Base-by-base conservation (phyloP, 805 yeast species). In the Candida fluviatilis region DNA sequence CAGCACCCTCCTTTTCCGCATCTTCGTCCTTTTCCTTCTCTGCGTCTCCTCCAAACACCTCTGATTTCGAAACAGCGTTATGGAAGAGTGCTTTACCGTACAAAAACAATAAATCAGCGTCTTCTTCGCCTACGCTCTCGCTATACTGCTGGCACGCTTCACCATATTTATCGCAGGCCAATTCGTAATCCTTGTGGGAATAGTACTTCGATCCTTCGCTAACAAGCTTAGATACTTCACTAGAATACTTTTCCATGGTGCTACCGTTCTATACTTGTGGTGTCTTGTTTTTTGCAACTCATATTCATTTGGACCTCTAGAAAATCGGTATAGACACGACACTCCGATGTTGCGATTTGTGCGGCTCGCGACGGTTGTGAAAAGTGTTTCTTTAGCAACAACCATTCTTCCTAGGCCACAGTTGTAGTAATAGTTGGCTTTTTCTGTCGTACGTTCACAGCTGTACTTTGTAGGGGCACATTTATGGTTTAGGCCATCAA, bases 1-100 rank as follows among this genome's bases (percentile, higher is more conserved):
- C 56, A 46, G 49, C 60, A 4, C 41, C 45, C 18, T 46, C 42
- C 21, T 42, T 36, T n/a, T 50, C 57, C 7, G 49, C 50, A 25
- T 8, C 19, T 13, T 6, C 19, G n/a, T 23, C 25, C 15, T 51
- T 52, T 4, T 51, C 52, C 5, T 42, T 33, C 37, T 45, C 42
- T 31, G 42, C 48, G 18, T 34, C 42, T 7, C 60, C 82, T 13
- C 95, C 95, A 43, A 90, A 71, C 3, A 90, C 82, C 31, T 83
- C 90, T 2, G 88, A 79, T 32, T 76, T 82, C 14, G 77, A 64
- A 6, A 86, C 84, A 0, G 90, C 97, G 27, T 77, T 75, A 45
- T 81, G 84, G 61, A 82, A 89, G 26, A 90, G 60, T 0, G 95
- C 80, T 55, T 80, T 79, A 2, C 96, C 96, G 47, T 89, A 89